Base-by-base conservation (phyloP, 352 stramenopile genomes). In the Globisporangium viniferum region DNA sequence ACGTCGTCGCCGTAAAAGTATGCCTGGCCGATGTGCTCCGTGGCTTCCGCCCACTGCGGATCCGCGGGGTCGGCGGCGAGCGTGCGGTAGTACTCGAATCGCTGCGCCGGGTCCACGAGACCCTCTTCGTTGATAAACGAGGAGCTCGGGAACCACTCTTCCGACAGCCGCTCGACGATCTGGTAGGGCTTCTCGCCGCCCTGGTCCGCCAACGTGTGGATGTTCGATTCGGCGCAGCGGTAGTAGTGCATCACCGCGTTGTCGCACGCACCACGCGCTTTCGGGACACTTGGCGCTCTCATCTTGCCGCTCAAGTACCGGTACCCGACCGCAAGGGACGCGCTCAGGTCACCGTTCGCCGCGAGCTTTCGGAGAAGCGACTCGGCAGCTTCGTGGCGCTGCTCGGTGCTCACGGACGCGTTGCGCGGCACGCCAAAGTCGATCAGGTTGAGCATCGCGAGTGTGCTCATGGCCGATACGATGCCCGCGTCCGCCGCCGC, bases 1-100 rank as follows among this genome's bases (percentile, higher is more conserved):
- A 78, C 81, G 1, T 75, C 75, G 51, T 94, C 82, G 7, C 86
- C 86, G 41, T 90, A 92, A 61, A 87, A 93, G 44, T 90, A 84
- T 59, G 87, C 80, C 70, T 92, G 84, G 8, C 80, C 86, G 12
- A 94, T 78, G 31, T 77, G 76, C 31, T 91, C 76, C 18, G 86
- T 84, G 2, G 86, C 86, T 53, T 82, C 75, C 10, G 76, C 66
- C 66, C 77, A 91, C 62, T 85, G 74, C 8, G 89, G 79, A 54
- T 92, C 81, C 58, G 80, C 78, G 0, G 82, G 83, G 44, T 91
- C 88, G 22, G 70, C 77, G 1, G 84, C 84, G 39, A 92, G 71
- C 20, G 73, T 71, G 7, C 80, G 82, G 29, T 90, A 89, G 70
- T 91, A 90, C 49, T 91, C 80, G 15, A 92, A 74, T 7, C 77